Percentiles rank a stretch among this genome's conserved stretches.
phyloP scores from a whole-genome alignment of 768 basidiomycete species.

The Lyophyllum shimeji region DNA sequence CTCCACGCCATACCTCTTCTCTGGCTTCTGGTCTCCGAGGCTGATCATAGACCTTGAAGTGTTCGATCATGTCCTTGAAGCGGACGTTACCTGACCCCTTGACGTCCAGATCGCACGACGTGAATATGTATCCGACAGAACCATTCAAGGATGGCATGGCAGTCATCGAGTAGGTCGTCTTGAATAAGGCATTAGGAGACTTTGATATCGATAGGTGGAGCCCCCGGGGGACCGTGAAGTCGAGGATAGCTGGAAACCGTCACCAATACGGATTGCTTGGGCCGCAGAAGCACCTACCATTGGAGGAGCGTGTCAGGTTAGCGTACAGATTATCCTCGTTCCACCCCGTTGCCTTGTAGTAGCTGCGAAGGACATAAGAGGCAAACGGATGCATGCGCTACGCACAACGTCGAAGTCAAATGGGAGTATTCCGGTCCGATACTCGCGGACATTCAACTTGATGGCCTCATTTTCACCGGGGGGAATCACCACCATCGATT shows the following conservation, averaged over 20 bases:
- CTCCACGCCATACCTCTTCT: slow-evolving; percentile 81
- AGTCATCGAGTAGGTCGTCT: slow-evolving; percentile 89
- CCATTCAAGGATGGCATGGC: slow-evolving; percentile 92
- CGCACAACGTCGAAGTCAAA: background rate
- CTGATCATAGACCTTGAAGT: slow-evolving; percentile 81
- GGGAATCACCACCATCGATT: too few species aligned
- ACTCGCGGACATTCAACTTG: background rate
- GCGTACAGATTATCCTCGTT: slow-evolving; percentile 94
- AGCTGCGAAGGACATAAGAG: slow-evolving; percentile 83
- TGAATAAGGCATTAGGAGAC: slow-evolving; percentile 85
- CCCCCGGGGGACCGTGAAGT: slow-evolving; percentile 85
- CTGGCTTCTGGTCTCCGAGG: slow-evolving; percentile 78
- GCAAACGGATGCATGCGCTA: slow-evolving; percentile 81
- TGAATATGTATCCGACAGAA: slow-evolving; percentile 91
- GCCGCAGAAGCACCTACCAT: slow-evolving; percentile 46
- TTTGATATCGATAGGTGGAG: slow-evolving; percentile 82
- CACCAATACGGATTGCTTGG: background rate
- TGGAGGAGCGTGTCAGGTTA: slow-evolving; percentile 86
- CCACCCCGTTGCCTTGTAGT: slow-evolving; percentile 94
- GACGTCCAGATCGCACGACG: slow-evolving; percentile 78
- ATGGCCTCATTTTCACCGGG: too few species aligned
- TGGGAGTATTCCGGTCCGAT: background rate
- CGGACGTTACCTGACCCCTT: slow-evolving; percentile 67
- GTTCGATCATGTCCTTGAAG: slow-evolving; percentile 88
- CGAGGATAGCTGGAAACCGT: slow-evolving; percentile 69